Evolutionary conservation across 2,329 filamentous ascomycete species (phyloP), one percentile per base, ranked within the genome.

Genomic region (Tolypocladium pustulatum): DNA sequence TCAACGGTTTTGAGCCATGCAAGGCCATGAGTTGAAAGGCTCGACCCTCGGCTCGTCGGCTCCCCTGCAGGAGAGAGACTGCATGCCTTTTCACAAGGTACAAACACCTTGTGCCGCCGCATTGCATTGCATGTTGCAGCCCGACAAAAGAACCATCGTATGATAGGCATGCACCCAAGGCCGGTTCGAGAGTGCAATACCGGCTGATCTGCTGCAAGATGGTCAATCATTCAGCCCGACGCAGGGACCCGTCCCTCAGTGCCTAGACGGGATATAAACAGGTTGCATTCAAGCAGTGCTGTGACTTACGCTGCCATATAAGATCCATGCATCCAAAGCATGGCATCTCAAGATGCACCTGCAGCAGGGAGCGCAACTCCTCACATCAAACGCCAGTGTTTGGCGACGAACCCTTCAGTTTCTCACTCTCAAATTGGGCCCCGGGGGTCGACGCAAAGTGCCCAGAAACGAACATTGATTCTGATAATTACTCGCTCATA

Each of bases 401-500:
- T n/a, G n/a, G n/a, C n/a, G n/a, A n/a, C n/a, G n/a, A n/a, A n/a
- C n/a, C n/a, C n/a, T n/a, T n/a, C n/a, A n/a, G n/a, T n/a, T n/a
- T n/a, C n/a, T n/a, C n/a, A n/a, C n/a, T n/a, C n/a, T n/a, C n/a
- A n/a, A n/a, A n/a, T n/a, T n/a, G n/a, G n/a, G n/a, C n/a, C n/a
- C n/a, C n/a, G n/a, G n/a, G n/a, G n/a, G n/a, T n/a, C n/a, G n/a
- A n/a, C n/a, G n/a, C n/a, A n/a, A n/a, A n/a, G n/a, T n/a, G n/a
- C n/a, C n/a, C n/a, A n/a, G n/a, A n/a, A 75, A 79, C 3, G 78
- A 66, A 58, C 75, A 75, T 0, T 66, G 60, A 59, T 77, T 73
- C 56, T 74, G 64, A 13, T 65, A 71, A 37, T 66, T 62, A 56
- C 73, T 74, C 1, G 70, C 72, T 1, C 62, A 65, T 4, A 71